These are phyloP conservation scores for Aegilops speltoides DNA, from an alignment of 176 grass and related monocot species.

Conservation along the genomic window DNA sequence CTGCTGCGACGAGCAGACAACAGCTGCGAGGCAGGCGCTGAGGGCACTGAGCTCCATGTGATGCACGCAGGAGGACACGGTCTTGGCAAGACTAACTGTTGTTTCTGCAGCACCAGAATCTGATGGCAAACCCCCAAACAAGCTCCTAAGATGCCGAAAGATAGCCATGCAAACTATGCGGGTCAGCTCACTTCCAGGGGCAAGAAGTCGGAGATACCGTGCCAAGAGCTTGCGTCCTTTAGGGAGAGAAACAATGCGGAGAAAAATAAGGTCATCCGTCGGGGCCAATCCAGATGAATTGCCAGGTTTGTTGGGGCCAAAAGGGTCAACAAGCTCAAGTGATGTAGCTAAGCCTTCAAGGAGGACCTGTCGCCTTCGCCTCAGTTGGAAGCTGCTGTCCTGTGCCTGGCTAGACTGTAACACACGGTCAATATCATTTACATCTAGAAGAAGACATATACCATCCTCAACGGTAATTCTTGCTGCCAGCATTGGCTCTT, in stretches of 20 bases:
- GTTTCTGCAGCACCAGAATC: constrained; percentile 73
- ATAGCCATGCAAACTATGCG: constrained; percentile 91
- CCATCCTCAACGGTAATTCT: constrained; percentile 96
- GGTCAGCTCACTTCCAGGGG: constrained; percentile 75
- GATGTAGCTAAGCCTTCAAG: constrained; percentile 94
- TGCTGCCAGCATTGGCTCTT: constrained; percentile 88
- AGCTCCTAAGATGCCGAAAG: constrained; percentile 76
- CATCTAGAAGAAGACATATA: constrained; percentile 71
- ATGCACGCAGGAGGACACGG: constrained; percentile 63
- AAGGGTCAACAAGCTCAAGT: constrained; percentile 89
- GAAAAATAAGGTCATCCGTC: constrained; percentile 85
- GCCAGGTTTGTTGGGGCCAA: constrained; percentile 72
- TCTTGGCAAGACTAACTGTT: constrained; percentile 57
- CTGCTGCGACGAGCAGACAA: constrained; percentile 89
- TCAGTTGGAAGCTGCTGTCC: constrained; percentile 79
- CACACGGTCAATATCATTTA: constrained; percentile 86
- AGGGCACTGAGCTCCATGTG: constrained; percentile 87
- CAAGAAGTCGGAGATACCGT: constrained; percentile 77
- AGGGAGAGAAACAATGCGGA: constrained; percentile 79
- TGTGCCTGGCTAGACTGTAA: constrained; percentile 70
- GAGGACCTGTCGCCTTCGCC: constrained; percentile 63
- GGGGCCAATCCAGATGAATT: constrained; percentile 59
- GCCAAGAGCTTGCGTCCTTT: constrained; percentile 83
- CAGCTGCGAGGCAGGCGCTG: constrained; percentile 86
- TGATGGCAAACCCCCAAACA: constrained; percentile 77